Evolutionary conservation across 1,139 yeast genomes (phyloP).

Genomic region (Hemisphaericaspora xylofermentans): DNA sequence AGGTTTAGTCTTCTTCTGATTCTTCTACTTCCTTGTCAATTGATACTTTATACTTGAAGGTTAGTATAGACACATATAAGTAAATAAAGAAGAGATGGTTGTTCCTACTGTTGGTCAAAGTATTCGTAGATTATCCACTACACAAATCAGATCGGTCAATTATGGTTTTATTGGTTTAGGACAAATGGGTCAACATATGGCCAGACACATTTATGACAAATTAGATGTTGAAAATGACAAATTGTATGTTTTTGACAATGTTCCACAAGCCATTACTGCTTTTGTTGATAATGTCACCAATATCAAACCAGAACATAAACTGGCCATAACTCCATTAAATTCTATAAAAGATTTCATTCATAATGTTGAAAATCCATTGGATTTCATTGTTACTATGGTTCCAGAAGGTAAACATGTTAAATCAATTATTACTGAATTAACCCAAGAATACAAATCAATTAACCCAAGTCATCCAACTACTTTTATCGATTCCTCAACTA

Average conservation of each 20-base stretch:
- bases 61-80: not conserved
- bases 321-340: constrained; percentile 22
- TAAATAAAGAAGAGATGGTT: not conserved
- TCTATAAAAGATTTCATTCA: constrained; percentile 31
- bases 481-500: constrained; percentile 54
- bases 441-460: constrained; percentile 24
- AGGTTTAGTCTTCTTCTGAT: not conserved
- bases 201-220: constrained; percentile 48
- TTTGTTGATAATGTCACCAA: constrained; percentile 29
- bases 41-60: not conserved
- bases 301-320: constrained; percentile 23
- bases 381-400: constrained; percentile 53
- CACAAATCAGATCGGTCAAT: constrained; percentile 21
- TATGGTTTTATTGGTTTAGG: constrained; percentile 61
- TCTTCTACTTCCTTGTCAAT: not conserved
- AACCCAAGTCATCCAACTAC: constrained; percentile 17
- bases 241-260: constrained; percentile 47
- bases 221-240: constrained; percentile 35
- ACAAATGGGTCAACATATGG: constrained; percentile 64
- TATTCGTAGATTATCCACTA: constrained; percentile 24
- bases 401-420: constrained; percentile 59
- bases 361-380: constrained; percentile 40
- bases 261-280: constrained; percentile 27
- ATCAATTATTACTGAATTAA: constrained; percentile 42
- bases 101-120: not conserved